phyloP scores from a whole-genome alignment of 805 yeast genomes.

The Candida ficus region DNA sequence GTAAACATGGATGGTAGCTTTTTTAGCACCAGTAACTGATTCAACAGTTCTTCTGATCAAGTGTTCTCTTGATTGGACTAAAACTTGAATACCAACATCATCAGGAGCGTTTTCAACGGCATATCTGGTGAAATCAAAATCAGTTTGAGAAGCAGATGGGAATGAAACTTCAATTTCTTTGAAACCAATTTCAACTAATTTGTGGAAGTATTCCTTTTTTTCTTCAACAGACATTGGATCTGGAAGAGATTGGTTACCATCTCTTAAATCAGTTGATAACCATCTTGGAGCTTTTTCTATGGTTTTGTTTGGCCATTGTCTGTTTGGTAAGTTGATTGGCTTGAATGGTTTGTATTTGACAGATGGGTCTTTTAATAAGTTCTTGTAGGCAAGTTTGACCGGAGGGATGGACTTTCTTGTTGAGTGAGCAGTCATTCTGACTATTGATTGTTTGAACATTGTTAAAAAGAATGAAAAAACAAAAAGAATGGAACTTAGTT shows the following conservation, averaged over 20 bases:
- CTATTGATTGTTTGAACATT: slow-evolving; percentile 22
- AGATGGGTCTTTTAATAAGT: slow-evolving; percentile 70
- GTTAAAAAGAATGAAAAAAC: no score
- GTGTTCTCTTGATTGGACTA: slow-evolving; percentile 74
- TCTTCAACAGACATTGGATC: slow-evolving; percentile 78
- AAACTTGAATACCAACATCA: slow-evolving; percentile 68
- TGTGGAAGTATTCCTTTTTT: slow-evolving; percentile 70
- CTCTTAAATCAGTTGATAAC: slow-evolving; percentile 76
- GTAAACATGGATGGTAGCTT: slow-evolving; percentile 67
- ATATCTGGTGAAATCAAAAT: slow-evolving; percentile 74
- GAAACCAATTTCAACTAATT: slow-evolving; percentile 67
- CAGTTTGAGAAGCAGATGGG: slow-evolving; percentile 80
- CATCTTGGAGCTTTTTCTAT: slow-evolving; percentile 74
- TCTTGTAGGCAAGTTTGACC: slow-evolving; percentile 25
- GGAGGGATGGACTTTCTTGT: slow-evolving; percentile 23
- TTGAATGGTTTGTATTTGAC: slow-evolving; percentile 53
- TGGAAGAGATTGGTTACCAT: slow-evolving; percentile 77
- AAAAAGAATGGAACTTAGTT: no score
- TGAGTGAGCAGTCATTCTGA: slow-evolving; percentile 23
- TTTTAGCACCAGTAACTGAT: slow-evolving; percentile 65
- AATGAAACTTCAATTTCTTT: slow-evolving; percentile 78
- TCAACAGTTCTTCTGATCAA: slow-evolving; percentile 71
- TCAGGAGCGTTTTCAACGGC: slow-evolving; percentile 77
- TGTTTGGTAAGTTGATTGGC: slow-evolving; percentile 50
- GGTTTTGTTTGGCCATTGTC: slow-evolving; percentile 67